phyloP scores from a whole-genome alignment of 176 grass and related monocot genomes.

The Triticum urartu region DNA sequence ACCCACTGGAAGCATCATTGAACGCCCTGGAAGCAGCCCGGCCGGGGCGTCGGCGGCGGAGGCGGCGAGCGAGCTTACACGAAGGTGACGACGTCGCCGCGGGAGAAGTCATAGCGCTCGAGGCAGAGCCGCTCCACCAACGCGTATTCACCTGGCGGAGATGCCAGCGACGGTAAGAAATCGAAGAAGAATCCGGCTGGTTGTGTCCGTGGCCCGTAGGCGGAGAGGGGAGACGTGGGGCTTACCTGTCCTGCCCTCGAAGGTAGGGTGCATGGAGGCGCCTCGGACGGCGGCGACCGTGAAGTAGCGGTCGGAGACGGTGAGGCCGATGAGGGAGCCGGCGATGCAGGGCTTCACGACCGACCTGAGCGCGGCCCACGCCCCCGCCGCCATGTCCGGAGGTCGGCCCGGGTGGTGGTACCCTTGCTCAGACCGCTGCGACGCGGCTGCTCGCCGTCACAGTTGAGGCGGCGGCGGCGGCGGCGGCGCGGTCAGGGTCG shows the following conservation, averaged over 20 bases:
- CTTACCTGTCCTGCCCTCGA: slow-evolving; percentile 33
- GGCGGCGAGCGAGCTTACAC: slow-evolving; percentile 20
- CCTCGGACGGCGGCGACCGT: slow-evolving; percentile 37
- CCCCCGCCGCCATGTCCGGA: slow-evolving; percentile 39
- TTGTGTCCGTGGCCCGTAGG: too few species aligned
- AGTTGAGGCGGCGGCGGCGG: neutral
- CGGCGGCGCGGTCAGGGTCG: neutral
- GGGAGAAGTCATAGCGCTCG: slow-evolving; percentile 55
- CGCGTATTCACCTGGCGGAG: slow-evolving; percentile 21
- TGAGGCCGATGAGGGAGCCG: slow-evolving; percentile 34
- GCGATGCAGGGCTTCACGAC: slow-evolving; percentile 2
- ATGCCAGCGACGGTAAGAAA: neutral
- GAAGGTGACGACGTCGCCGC: slow-evolving; percentile 68
- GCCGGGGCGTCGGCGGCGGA: neutral
- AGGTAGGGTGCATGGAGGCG: slow-evolving; percentile 77
- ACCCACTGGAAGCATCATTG: neutral
- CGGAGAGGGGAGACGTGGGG: neutral
- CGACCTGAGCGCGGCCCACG: slow-evolving; percentile 9
- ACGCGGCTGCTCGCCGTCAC: neutral
- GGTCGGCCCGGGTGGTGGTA: neutral
- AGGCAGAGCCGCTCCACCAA: slow-evolving; percentile 50
- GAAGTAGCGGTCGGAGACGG: slow-evolving; percentile 58
- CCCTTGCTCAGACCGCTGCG: neutral
- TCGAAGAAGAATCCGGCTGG: neutral
- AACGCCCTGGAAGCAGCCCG: neutral